These are phyloP conservation scores for Fraxinus americana DNA, from an alignment of 257 asterid genomes.

Conservation along the genomic window DNA sequence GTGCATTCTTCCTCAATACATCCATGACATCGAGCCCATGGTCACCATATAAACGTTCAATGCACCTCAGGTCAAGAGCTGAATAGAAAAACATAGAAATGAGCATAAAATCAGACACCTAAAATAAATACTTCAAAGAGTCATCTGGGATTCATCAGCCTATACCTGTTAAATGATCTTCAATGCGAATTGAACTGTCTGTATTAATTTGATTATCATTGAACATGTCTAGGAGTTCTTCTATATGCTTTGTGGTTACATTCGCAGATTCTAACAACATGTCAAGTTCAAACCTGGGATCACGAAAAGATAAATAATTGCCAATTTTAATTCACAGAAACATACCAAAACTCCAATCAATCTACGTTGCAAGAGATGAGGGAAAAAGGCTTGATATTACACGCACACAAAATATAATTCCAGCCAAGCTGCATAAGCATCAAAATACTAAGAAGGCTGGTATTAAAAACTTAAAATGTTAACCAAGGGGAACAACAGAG, in stretches of 20 bases:
- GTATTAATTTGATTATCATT: slow-evolving; percentile 47
- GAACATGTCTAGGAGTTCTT: slow-evolving; percentile 70
- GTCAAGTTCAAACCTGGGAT: slow-evolving; percentile 94
- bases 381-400: not conserved
- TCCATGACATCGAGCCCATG: slow-evolving; percentile 99
- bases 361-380: slow-evolving; percentile 11
- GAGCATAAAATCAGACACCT: slow-evolving; percentile 28
- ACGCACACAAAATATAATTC: slow-evolving; percentile 4
- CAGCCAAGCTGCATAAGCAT: slow-evolving; percentile 13
- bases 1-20: slow-evolving; percentile 77
- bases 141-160: slow-evolving; percentile 29
- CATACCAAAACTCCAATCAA: slow-evolving; percentile 16
- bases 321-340: slow-evolving; percentile 20
- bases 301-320: slow-evolving; percentile 36
- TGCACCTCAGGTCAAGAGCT: slow-evolving; percentile 90
- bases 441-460: not conserved
- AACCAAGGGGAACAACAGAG: not conserved
- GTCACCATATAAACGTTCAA: slow-evolving; percentile 96
- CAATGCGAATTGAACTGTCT: slow-evolving; percentile 58
- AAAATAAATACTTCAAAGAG: slow-evolving; percentile 26
- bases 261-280: slow-evolving; percentile 90
- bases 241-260: slow-evolving; percentile 74
- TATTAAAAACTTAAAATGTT: slow-evolving; percentile 15
- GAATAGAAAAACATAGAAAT: slow-evolving; percentile 29
- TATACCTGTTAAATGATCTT: slow-evolving; percentile 82